Evolutionary conservation across 2,329 filamentous ascomycete genomes (phyloP), one percentile per base, ranked within the genome.

Genomic region (Dactylellina parvicollis): DNA sequence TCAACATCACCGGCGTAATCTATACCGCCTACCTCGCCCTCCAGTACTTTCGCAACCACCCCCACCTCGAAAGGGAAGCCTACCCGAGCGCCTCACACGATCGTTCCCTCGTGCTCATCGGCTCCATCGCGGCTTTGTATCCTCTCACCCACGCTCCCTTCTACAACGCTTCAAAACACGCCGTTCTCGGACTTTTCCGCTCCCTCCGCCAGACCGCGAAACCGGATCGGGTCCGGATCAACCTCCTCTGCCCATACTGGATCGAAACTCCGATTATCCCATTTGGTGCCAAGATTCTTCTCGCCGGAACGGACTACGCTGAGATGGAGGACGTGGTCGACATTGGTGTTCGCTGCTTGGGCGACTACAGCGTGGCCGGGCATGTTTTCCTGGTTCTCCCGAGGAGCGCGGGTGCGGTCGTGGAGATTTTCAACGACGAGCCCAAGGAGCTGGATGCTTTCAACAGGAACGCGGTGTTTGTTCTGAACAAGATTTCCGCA

Each of bases 201-300:
- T 82, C 83, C 4, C 80, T 91, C 47, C 83, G 88, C 14, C 79
- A 81, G 84, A 81, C 4, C 14, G 75, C 75, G 1, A 24, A 71
- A 20, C 54, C 64, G 12, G 69, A 65, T 50, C n/a, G 42, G 75
- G 80, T 90, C 42, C 83, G 89, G 46, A 81, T 89, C 70, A 91
- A 90, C 78, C 82, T 90, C 77, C 79, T 91, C n/a, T 85, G 84
- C 67, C 89, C 89, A 0, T 90, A 90, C 80, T 90, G 89, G 79
- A 81, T 84, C 5, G 85, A 87, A 76, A 88, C 86, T 12, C 85
- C 87, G n/a, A 83, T 90, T 46, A 78, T 88, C 2, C 80, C 83
- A 0, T 69, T 80, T 0, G 64, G 75, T 0, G 86, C 82, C 16
- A 82, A 85, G 26, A 72, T 84, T 1, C 69, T 89, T 14, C 82